Conservation (phyloP, 208 protist genomes). For the Leishmania guyanensis region DNA sequence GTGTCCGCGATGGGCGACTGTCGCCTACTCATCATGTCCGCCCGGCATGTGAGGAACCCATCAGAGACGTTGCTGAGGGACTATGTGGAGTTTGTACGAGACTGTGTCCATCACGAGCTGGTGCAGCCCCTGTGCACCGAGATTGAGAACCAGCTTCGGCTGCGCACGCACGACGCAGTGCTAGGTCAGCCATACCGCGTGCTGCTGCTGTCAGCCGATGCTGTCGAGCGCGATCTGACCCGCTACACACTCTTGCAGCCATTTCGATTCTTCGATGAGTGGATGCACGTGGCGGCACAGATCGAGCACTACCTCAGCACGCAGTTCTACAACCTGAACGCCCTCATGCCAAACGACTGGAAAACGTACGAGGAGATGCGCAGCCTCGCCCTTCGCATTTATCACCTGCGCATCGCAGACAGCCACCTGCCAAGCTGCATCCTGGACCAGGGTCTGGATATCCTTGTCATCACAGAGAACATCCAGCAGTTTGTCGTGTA, state of each 20-base stretch:
- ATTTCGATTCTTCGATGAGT: slow-evolving; percentile 81
- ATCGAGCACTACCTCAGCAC: slow-evolving; percentile 95
- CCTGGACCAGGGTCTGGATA: slow-evolving; percentile 95
- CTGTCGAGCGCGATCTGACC: slow-evolving; percentile 53
- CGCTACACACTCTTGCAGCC: slow-evolving; percentile 81
- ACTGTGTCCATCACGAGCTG: slow-evolving; percentile 52
- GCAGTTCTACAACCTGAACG: slow-evolving; percentile 97
- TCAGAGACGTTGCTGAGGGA: slow-evolving; percentile 35
- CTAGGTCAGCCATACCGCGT: slow-evolving; percentile 40
- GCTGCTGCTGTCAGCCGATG: slow-evolving; percentile 13
- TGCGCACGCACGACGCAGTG: slow-evolving; percentile 90
- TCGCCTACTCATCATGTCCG: slow-evolving; percentile 40
- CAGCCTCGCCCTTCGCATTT: slow-evolving; percentile 92
- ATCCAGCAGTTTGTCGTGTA: slow-evolving; percentile 97
- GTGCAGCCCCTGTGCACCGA: slow-evolving; percentile 84
- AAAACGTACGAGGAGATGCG: slow-evolving; percentile 97
- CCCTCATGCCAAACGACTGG: slow-evolving; percentile 95
- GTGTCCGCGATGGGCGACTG: slow-evolving; percentile 78
- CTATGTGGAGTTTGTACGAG: slow-evolving; percentile 67
- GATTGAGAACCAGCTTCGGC: slow-evolving; percentile 94
- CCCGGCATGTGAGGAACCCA: slow-evolving; percentile 25
- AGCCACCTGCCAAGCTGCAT: slow-evolving; percentile 93
- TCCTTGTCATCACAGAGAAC: slow-evolving; percentile 97
- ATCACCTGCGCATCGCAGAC: slow-evolving; percentile 84
- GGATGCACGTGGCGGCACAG: slow-evolving; percentile 66